phyloP scores from a whole-genome alignment of 2,329 filamentous ascomycete species.

The Exophiala spinifera region DNA sequence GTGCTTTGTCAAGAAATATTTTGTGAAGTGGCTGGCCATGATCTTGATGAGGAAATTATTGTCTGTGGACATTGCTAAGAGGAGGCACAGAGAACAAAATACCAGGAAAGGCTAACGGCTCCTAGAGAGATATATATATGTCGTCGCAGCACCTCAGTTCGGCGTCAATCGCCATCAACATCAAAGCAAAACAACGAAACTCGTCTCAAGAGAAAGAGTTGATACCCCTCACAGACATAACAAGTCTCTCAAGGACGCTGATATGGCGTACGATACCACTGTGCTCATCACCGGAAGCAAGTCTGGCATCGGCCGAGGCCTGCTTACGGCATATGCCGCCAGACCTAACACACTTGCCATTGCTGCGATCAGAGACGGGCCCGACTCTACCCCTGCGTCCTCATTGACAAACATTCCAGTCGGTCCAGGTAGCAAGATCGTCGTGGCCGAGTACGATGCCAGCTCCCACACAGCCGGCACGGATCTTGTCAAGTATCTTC shows the following conservation, averaged over 20 bases:
- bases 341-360: slow-evolving; percentile 19
- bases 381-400: slow-evolving; percentile 11
- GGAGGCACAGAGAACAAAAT: too few relatives aligned
- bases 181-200: not conserved
- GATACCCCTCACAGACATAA: too few relatives aligned
- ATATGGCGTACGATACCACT: slow-evolving; percentile 16
- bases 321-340: slow-evolving; percentile 19
- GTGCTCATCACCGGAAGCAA: slow-evolving; percentile 19
- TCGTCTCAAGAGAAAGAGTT: too few relatives aligned
- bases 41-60: too few relatives aligned
- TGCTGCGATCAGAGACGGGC: slow-evolving; percentile 24
- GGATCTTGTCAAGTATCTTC: slow-evolving; percentile 33
- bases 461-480: slow-evolving; percentile 33
- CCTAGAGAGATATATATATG: too few relatives aligned
- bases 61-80: too few relatives aligned
- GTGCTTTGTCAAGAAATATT: too few relatives aligned
- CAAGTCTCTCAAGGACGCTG: too few relatives aligned
- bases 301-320: slow-evolving; percentile 21
- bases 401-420: slow-evolving; percentile 36
- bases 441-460: slow-evolving; percentile 43
- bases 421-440: slow-evolving; percentile 36
- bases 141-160: too few relatives aligned
- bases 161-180: not conserved
- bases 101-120: too few relatives aligned
- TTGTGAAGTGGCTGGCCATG: too few relatives aligned